A percentile compares a stretch with the other conserved stretches of the same genome.
Evolutionary conservation across 495 filamentous ascomycete species (phyloP).

Genomic region (Bathelium albidoporum): DNA sequence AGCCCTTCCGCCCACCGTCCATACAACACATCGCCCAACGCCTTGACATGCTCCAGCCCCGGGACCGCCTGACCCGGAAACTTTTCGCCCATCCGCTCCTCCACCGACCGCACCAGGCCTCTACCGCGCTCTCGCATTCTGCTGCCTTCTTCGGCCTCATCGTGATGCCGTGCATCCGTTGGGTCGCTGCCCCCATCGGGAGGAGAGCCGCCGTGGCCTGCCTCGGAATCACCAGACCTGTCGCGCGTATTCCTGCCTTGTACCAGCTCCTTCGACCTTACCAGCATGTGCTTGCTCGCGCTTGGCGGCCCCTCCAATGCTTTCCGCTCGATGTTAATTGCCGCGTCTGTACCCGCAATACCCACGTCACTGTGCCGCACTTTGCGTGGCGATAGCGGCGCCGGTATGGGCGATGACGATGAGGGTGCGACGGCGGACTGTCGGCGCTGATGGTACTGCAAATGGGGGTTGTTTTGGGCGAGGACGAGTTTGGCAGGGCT

Average conservation of each 20-base stretch:
- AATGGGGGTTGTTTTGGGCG: conserved; percentile 74
- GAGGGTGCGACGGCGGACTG: conserved; percentile 46
- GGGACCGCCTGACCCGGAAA: conserved; percentile 36
- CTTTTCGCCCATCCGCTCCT: conserved; percentile 37
- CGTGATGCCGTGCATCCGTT: not conserved
- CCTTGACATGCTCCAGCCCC: conserved; percentile 85
- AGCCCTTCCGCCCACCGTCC: conserved; percentile 80
- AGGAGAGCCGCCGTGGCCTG: not conserved
- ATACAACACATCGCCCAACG: conserved; percentile 84
- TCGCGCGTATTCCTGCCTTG: too few species aligned
- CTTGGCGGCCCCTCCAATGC: not conserved
- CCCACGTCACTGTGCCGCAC: not conserved
- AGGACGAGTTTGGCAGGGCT: conserved; percentile 57
- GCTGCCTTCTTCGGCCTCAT: not conserved
- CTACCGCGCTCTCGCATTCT: not conserved
- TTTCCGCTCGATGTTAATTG: conserved; percentile 1
- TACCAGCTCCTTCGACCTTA: not conserved
- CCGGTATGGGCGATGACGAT: conserved; percentile 6
- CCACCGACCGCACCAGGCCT: not conserved
- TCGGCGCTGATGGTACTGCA: conserved; percentile 44
- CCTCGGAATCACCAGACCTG: too few species aligned
- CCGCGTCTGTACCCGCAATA: not conserved
- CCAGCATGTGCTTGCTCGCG: conserved; percentile 18
- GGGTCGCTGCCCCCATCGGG: not conserved
- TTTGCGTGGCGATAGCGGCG: not conserved